These are phyloP conservation scores for Dothiorella sarmentorum DNA, from an alignment of 2,329 filamentous ascomycete species.

Conservation along the genomic window DNA sequence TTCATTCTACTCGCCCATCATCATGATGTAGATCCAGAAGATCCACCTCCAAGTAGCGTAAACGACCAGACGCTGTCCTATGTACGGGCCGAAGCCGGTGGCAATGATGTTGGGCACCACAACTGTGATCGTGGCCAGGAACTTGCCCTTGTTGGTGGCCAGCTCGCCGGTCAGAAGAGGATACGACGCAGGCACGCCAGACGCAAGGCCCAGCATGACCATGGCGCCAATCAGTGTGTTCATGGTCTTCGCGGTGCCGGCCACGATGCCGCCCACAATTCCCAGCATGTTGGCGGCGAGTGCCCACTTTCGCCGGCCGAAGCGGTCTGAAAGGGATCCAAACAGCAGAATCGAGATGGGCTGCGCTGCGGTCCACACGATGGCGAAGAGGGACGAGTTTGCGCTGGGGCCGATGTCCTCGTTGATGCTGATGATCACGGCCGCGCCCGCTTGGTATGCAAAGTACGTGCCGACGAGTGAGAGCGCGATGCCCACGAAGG, in stretches of 20 bases:
- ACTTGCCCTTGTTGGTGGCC: slow-evolving; percentile 38
- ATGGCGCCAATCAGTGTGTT: slow-evolving; percentile 32
- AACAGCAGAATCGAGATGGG: slow-evolving; percentile 27
- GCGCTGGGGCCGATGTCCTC: slow-evolving; percentile 28
- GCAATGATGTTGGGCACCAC: slow-evolving; percentile 24
- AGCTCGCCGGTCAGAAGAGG: slow-evolving; percentile 28
- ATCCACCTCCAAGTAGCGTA: slow-evolving; percentile 43
- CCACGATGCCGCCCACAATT: slow-evolving; percentile 29
- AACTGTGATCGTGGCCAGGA: slow-evolving; percentile 21
- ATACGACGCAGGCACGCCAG: slow-evolving; percentile 29
- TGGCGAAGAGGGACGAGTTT: slow-evolving; percentile 30
- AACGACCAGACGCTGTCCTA: slow-evolving; percentile 42
- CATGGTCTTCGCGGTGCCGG: slow-evolving; percentile 29
- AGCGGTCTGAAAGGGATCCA: slow-evolving; percentile 28
- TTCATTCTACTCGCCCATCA: slow-evolving; percentile 25
- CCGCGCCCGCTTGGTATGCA: slow-evolving; percentile 20
- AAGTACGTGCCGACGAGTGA: slow-evolving; percentile 23
- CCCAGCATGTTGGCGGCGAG: slow-evolving; percentile 24
- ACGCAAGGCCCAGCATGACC: slow-evolving; percentile 28
- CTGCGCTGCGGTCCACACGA: slow-evolving; percentile 27
- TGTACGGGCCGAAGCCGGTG: slow-evolving; percentile 44
- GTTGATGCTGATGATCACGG: slow-evolving; percentile 24
- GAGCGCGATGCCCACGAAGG: slow-evolving; percentile 21
- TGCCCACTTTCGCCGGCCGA: slow-evolving; percentile 28
- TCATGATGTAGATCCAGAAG: slow-evolving; percentile 48